Conservation (phyloP, 768 basidiomycete genomes). For the Suillus sp. region DNA sequence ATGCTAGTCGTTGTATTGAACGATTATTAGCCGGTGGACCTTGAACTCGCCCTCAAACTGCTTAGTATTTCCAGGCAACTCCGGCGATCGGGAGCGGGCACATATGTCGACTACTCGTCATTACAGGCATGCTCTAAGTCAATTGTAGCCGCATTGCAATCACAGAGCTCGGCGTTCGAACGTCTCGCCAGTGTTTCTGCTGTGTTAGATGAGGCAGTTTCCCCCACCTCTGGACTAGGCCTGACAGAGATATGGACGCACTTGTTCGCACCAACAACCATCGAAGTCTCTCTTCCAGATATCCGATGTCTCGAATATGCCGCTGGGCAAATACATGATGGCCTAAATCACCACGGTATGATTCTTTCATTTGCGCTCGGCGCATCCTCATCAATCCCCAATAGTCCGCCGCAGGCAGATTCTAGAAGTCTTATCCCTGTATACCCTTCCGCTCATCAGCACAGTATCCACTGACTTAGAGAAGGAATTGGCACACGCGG, state of each 20-base stretch:
- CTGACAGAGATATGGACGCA: constrained; percentile 71
- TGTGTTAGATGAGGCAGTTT: constrained; percentile 50
- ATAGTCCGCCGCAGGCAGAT: constrained; percentile 23
- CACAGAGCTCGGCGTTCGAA: constrained; percentile 36
- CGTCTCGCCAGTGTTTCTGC: constrained; percentile 35
- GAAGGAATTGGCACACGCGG: background rate
- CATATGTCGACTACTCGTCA: constrained; percentile 65
- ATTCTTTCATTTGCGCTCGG: background rate
- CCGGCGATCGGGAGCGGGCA: constrained; percentile 38
- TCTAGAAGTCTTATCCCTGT: constrained; percentile 25
- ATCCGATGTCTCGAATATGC: constrained; percentile 21
- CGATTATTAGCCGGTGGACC: constrained; percentile 28
- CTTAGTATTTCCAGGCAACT: constrained; percentile 46
- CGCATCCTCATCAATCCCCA: background rate
- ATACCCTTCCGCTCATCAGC: constrained; percentile 13
- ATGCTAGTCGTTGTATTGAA: background rate
- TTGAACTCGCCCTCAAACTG: constrained; percentile 38
- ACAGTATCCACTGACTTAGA: background rate
- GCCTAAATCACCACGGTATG: constrained; percentile 2
- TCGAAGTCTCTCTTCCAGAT: constrained; percentile 22
- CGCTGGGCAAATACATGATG: constrained; percentile 1
- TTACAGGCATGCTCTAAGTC: constrained; percentile 59
- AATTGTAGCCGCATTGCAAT: constrained; percentile 47
- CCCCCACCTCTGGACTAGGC: constrained; percentile 70
- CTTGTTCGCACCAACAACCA: constrained; percentile 32